Conservation (phyloP, 129 eudicot genomes). For the Flaveria linearis region DNA sequence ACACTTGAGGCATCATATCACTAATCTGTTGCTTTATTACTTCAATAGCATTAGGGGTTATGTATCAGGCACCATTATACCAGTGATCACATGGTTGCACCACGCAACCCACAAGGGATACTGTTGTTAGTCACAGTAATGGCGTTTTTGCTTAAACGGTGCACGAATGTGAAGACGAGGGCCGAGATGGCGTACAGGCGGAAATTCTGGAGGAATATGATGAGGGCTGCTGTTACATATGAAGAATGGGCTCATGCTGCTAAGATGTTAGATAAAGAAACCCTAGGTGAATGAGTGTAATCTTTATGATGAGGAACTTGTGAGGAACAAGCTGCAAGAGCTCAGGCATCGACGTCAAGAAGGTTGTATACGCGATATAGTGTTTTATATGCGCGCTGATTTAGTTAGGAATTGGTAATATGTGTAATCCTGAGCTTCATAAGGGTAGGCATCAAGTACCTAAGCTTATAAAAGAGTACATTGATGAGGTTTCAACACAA, state of each 20-base stretch:
- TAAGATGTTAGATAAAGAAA: constrained; percentile 78
- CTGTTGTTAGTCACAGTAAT: constrained; percentile 60
- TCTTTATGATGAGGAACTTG: constrained; percentile 83
- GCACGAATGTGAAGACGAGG: constrained; percentile 64
- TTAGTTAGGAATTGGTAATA: constrained; percentile 82
- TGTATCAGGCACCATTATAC: constrained; percentile 35
- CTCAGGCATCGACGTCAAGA: constrained; percentile 80
- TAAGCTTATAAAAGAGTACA: constrained; percentile 75
- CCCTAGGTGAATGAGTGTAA: constrained; percentile 58
- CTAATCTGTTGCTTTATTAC: constrained; percentile 36
- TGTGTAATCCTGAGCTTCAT: constrained; percentile 96
- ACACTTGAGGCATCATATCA: constrained; percentile 53
- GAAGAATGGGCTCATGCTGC: constrained; percentile 98
- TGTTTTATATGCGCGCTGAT: constrained; percentile 89
- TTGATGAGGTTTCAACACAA: constrained; percentile 84
- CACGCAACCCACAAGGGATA: constrained; percentile 93
- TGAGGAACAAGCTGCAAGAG: constrained; percentile 80
- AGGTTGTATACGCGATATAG: constrained; percentile 73
- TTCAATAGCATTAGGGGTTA: constrained; percentile 32
- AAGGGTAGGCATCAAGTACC: constrained; percentile 91
- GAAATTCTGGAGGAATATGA: constrained; percentile 95
- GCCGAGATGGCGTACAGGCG: constrained; percentile 83
- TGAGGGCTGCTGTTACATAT: constrained; percentile 74
- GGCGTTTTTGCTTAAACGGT: constrained; percentile 68
- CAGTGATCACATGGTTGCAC: constrained; percentile 74